A percentile compares a stretch with the other conserved stretches of the same genome.
Evolutionary conservation across 148 eudicot species (phyloP).

Genomic region (Rhododendron molle): DNA sequence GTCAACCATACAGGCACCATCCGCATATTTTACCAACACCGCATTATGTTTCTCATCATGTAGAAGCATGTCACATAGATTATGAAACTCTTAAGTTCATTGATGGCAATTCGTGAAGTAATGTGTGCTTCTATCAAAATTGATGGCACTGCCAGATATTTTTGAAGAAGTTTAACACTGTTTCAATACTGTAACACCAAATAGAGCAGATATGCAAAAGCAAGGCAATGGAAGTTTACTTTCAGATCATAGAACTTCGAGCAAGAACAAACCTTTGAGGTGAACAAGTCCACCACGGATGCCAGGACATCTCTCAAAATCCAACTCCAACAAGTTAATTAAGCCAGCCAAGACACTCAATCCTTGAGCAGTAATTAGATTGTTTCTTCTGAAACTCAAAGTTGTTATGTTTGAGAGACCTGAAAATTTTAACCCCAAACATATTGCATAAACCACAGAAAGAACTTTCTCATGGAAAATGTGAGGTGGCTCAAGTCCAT

Average conservation of each 20-base stretch:
- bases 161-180: background rate
- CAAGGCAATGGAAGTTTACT: background rate
- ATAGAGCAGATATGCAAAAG: background rate
- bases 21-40: background rate
- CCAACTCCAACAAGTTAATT: constrained; percentile 61
- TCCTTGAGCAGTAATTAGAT: constrained; percentile 60
- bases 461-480: background rate
- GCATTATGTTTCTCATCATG: background rate
- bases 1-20: background rate
- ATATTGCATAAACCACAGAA: background rate
- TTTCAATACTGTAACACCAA: background rate
- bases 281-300: constrained; percentile 79
- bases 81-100: background rate
- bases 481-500: background rate
- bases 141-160: background rate
- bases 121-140: background rate
- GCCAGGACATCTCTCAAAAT: constrained; percentile 71
- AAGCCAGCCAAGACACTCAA: constrained; percentile 57
- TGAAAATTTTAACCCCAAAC: constrained; percentile 15
- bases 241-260: background rate
- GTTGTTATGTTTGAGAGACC: constrained; percentile 61
- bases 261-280: constrained; percentile 51
- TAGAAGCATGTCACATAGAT: background rate
- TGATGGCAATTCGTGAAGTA: background rate
- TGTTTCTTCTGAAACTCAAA: constrained; percentile 59